Conservation (phyloP, 257 asterid genomes). For the Solanum arcanum region DNA sequence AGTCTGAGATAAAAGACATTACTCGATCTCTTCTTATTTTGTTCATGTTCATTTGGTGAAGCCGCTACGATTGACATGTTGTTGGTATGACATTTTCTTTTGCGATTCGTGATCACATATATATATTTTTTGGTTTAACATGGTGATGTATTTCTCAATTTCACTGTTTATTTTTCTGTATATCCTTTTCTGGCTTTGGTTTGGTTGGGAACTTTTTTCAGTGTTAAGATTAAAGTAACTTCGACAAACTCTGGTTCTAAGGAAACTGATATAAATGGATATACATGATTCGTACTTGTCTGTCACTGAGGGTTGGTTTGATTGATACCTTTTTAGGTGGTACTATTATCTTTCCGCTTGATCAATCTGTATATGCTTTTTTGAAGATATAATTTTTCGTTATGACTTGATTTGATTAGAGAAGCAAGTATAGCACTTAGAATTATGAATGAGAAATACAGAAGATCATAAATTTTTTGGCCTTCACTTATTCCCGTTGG, state of each 20-base stretch:
- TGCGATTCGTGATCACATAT: not conserved
- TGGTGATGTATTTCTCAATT: not conserved
- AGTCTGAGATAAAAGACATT: not conserved
- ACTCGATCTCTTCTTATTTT: not conserved
- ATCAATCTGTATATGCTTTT: not conserved
- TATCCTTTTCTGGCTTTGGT: not conserved
- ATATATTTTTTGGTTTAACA: not conserved
- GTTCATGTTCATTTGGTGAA: not conserved
- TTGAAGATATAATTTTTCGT: not conserved
- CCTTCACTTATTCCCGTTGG: not conserved
- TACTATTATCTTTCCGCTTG: not conserved
- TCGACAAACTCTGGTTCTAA: not conserved
- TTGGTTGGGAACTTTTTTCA: not conserved
- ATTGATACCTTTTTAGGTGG: not conserved
- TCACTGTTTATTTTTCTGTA: not conserved
- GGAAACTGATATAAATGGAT: not conserved
- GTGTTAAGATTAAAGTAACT: not conserved
- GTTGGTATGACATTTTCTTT: not conserved
- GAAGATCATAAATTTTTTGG: not conserved
- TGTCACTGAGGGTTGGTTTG: not conserved
- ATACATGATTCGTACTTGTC: not conserved
- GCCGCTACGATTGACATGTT: not conserved
- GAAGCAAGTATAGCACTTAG: not conserved
- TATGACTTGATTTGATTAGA: not conserved
- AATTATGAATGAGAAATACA: not conserved